Evolutionary conservation across 2,329 filamentous ascomycete species (phyloP), one percentile per base, ranked within the genome.

Genomic region (Fusarium sp.): DNA sequence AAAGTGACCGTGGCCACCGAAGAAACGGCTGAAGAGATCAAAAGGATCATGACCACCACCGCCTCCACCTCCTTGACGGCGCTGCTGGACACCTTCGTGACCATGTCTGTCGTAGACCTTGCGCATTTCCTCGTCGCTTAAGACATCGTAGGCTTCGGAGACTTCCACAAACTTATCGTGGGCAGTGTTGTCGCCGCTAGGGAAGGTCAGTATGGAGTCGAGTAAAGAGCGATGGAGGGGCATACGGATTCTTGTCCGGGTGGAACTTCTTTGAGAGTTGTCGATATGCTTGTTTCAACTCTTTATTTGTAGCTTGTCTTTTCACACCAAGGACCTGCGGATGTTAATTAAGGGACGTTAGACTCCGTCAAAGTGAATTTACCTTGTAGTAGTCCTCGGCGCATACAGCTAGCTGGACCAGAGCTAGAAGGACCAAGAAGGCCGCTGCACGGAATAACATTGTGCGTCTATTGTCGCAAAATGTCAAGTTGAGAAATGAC

Each of bases 191-290:
- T 98, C 91, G 71, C 90, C 91, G 59, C 93, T 96, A 72, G 28
- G 59, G 11, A 13, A 23, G 12, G 59, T 60, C 20, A 56, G 14
- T 49, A 40, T 49, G 40, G 14, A 48, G 37, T 50, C 42, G 48
- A 28, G 30, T 14, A 18, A 25, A 25, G 45, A 14, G 51, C 49
- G 47, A 47, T 59, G 53, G 66, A 60, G 59, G 54, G 46, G 83
- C 92, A 75, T 87, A 96, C 91, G 95, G 94, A 76, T 98, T 98
- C 87, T 99, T 99, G 82, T 99, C 96, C 5, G 96, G 96, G 78
- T 99, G 96, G 80, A 88, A 98, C 80, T 97, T 97, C 82, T 98
- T 98, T 84, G 93, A 97, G 13, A 99, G 86, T 64, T 89, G 90
- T 64, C 94, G 89, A 81, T 99, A 99, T 23, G 96, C 94, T 47